phyloP scores from a whole-genome alignment of 345 rosid species.

The Corchorus olitorius region DNA sequence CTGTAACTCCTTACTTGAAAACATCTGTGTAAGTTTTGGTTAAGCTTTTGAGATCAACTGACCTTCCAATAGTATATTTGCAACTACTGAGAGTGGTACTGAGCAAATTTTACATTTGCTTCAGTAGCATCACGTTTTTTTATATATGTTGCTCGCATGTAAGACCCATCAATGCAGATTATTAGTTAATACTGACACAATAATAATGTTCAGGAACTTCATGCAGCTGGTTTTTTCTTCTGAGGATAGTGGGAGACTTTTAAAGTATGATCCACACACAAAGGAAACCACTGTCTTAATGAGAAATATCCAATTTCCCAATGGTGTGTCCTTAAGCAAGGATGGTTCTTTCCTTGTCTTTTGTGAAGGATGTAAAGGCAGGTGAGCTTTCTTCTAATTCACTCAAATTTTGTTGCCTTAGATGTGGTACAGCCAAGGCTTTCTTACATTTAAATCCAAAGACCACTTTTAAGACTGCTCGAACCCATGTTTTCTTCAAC shows the following conservation, averaged over 20 bases:
- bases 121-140: not conserved
- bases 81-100: not conserved
- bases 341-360: conserved; percentile 79
- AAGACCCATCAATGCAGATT: not conserved
- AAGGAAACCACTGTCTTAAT: conserved; percentile 70
- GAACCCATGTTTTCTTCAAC: not conserved
- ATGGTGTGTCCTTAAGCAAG: conserved; percentile 85
- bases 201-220: conserved; percentile 67
- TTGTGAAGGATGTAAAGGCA: conserved; percentile 68
- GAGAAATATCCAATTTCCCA: conserved; percentile 77
- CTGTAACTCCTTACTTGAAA: not conserved
- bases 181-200: not conserved
- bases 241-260: conserved; percentile 70
- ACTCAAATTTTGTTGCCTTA: not conserved
- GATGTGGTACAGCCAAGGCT: not conserved
- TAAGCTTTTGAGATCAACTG: not conserved
- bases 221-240: conserved; percentile 76
- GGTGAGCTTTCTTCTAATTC: conserved; percentile 38
- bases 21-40: not conserved
- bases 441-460: not conserved
- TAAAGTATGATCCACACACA: conserved; percentile 69
- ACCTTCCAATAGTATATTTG: not conserved
- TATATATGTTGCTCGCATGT: not conserved
- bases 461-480: not conserved
- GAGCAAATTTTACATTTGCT: not conserved